These are phyloP conservation scores for Colletotrichum liaoningense DNA, from an alignment of 2,329 filamentous ascomycete species.

Conservation along the genomic window DNA sequence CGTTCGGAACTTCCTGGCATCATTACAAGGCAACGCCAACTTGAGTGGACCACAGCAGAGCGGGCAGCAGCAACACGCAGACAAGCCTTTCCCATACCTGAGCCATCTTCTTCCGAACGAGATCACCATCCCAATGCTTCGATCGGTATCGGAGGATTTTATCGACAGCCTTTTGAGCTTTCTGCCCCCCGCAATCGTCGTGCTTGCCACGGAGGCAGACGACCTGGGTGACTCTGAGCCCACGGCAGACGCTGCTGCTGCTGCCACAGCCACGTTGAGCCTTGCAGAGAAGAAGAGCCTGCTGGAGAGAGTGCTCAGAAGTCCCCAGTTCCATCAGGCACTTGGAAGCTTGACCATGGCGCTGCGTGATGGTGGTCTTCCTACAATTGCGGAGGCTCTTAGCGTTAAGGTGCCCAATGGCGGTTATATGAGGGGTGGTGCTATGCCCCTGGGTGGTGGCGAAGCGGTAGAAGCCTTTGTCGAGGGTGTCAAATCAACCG, in stretches of 20 bases:
- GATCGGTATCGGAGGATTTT: slow-evolving; percentile 70
- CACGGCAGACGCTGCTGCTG: slow-evolving; percentile 74
- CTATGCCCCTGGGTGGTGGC: slow-evolving; percentile 86
- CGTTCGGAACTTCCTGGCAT: slow-evolving; percentile 90
- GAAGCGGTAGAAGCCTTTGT: slow-evolving; percentile 93
- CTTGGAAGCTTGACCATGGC: slow-evolving; percentile 87
- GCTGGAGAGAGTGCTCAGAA: slow-evolving; percentile 83
- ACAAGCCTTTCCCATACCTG: slow-evolving; percentile 83
- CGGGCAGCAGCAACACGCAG: slow-evolving; percentile 47
- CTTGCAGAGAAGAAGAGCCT: slow-evolving; percentile 83
- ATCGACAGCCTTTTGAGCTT: slow-evolving; percentile 81
- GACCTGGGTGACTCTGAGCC: slow-evolving; percentile 73
- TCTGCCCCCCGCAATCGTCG: slow-evolving; percentile 81
- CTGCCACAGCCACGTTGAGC: slow-evolving; percentile 79
- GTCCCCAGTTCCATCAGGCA: slow-evolving; percentile 91
- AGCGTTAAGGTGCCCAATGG: slow-evolving; percentile 84
- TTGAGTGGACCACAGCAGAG: slow-evolving; percentile 46
- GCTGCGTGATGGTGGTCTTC: slow-evolving; percentile 88
- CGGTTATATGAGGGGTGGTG: slow-evolving; percentile 82
- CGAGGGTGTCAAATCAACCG: slow-evolving; percentile 84
- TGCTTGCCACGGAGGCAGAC: slow-evolving; percentile 76
- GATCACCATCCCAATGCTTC: slow-evolving; percentile 82
- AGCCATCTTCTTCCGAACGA: slow-evolving; percentile 85
- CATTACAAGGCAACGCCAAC: slow-evolving; percentile 71
- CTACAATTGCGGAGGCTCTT: slow-evolving; percentile 88